Conservation (phyloP, 106 monocot species). For the Posidonia australis region DNA sequence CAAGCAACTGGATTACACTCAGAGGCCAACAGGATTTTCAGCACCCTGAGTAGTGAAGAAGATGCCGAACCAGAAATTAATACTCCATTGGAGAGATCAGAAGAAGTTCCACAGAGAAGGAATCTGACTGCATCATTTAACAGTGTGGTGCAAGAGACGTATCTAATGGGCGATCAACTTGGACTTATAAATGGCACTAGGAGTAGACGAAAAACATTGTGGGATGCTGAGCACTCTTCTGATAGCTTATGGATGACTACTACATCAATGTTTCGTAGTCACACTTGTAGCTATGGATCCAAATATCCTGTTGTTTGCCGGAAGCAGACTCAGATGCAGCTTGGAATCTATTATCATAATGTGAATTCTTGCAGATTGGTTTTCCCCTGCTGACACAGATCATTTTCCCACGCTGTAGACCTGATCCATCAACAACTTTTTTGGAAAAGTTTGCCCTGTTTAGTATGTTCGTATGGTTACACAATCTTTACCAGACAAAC, state of each 20-base stretch:
- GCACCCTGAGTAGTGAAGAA: conserved; percentile 9
- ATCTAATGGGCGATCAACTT: not conserved
- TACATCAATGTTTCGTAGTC: conserved; percentile 1
- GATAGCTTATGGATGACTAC: conserved; percentile 11
- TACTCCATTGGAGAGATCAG: conserved; percentile 11
- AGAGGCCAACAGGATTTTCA: conserved; percentile 43
- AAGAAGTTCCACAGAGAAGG: conserved; percentile 12
- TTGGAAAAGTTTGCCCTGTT: too few species aligned
- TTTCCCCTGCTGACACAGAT: conserved; percentile 5
- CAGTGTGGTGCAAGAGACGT: not conserved
- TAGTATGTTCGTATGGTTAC: too few species aligned
- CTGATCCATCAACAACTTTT: too few species aligned
- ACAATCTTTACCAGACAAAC: too few species aligned
- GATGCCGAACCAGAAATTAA: conserved; percentile 3
- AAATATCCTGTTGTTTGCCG: not conserved
- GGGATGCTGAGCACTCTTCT: not conserved
- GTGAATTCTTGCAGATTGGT: conserved; percentile 1
- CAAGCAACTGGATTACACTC: conserved; percentile 47
- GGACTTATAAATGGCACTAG: not conserved
- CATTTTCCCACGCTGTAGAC: too few species aligned
- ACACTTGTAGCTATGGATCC: conserved; percentile 1
- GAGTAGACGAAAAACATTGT: not conserved
- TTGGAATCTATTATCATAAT: conserved; percentile 4
- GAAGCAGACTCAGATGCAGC: conserved; percentile 1
- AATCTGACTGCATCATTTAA: not conserved